A percentile compares a stretch with the other conserved stretches of the same genome.
Conservation (phyloP, 2,329 filamentous ascomycete species). For the Podosphaera aphanis region DNA sequence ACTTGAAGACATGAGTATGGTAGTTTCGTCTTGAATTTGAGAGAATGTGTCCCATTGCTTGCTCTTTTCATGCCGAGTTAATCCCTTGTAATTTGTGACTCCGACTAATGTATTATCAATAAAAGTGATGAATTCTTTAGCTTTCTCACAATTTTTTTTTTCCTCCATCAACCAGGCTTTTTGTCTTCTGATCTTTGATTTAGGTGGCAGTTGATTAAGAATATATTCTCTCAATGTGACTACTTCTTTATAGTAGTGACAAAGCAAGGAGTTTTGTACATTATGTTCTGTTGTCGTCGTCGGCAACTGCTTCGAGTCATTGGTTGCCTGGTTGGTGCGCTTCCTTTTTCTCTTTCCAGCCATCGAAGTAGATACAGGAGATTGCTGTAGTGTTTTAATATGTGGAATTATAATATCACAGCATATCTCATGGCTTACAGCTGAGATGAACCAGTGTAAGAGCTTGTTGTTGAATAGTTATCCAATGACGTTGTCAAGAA, state of each 20-base stretch:
- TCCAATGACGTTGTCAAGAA: no score
- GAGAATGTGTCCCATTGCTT: slow-evolving; percentile 37
- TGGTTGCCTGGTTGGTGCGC: slow-evolving; percentile 4
- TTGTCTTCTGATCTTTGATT: slow-evolving; percentile 37
- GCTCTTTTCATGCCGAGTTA: slow-evolving; percentile 20
- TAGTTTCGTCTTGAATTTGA: slow-evolving; percentile 35
- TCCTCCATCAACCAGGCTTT: slow-evolving; percentile 26
- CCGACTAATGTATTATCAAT: slow-evolving; percentile 16
- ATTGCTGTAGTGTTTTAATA: no score
- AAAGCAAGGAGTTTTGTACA: slow-evolving; percentile 37
- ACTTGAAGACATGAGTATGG: slow-evolving; percentile 25
- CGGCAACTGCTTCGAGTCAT: slow-evolving; percentile 10
- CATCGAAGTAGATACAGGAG: slow-evolving; percentile 12
- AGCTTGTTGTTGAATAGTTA: no score
- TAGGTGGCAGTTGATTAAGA: slow-evolving; percentile 37
- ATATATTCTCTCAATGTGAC: slow-evolving; percentile 48
- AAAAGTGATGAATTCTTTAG: slow-evolving; percentile 6
- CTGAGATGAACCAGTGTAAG: no score
- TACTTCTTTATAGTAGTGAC: slow-evolving; percentile 41
- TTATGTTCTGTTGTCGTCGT: slow-evolving; percentile 7
- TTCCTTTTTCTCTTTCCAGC: slow-evolving; percentile 21
- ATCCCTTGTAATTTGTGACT: slow-evolving; percentile 6
- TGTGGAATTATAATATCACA: no score
- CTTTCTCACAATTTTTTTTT: slow-evolving; percentile 1
- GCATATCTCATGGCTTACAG: no score